Percentiles rank a stretch among this genome's conserved stretches.
Conservation (phyloP, 345 rosid genomes). For the Hirschfeldia incana region DNA sequence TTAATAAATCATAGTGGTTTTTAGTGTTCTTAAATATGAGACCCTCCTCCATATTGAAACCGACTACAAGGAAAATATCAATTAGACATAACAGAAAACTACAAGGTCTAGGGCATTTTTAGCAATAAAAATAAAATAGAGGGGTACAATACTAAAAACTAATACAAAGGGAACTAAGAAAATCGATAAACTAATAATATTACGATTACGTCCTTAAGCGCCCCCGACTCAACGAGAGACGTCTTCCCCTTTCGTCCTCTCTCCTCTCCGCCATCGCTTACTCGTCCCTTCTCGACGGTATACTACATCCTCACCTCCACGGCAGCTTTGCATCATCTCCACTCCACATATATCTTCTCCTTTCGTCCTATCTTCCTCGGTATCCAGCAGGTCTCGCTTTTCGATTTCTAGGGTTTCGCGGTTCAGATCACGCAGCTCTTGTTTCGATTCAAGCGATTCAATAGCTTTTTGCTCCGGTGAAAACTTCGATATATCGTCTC, state of each 20-base stretch:
- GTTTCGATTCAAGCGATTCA: too few relatives aligned
- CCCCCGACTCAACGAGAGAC: background rate
- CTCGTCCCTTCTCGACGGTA: background rate
- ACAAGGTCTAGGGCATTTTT: background rate
- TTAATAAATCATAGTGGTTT: background rate
- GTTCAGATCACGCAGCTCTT: too few relatives aligned
- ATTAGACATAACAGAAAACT: background rate
- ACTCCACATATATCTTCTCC: background rate
- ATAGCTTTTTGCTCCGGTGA: too few relatives aligned
- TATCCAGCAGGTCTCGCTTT: background rate
- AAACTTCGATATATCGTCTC: too few relatives aligned
- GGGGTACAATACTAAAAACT: background rate
- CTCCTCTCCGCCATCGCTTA: slow-evolving; percentile 11
- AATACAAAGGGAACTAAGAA: slow-evolving; percentile 2
- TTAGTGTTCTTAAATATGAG: background rate
- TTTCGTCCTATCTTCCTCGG: background rate
- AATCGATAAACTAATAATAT: background rate
- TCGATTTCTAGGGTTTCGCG: background rate
- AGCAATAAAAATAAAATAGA: background rate
- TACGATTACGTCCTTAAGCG: slow-evolving; percentile 3
- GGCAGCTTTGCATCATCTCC: slow-evolving; percentile 3
- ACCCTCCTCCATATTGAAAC: background rate
- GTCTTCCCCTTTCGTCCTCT: background rate
- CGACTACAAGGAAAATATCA: background rate
- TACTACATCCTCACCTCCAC: background rate